Base-by-base conservation (phyloP, 352 stramenopile species). In the Phytophthora pini region DNA sequence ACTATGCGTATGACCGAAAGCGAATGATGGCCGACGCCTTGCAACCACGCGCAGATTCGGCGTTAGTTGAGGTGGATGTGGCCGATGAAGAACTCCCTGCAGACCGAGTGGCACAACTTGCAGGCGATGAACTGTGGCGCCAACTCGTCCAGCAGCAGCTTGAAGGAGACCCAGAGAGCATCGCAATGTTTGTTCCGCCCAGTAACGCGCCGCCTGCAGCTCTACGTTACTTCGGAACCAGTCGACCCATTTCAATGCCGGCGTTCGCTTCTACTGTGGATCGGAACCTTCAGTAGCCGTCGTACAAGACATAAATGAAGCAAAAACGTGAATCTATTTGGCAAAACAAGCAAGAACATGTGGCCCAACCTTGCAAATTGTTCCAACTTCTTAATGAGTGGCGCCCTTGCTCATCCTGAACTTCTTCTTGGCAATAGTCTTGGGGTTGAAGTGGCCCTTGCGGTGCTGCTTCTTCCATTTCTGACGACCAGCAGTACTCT, bases 371-470 rank as follows among this genome's bases (percentile, higher is more conserved):
- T 63, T 38, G 29, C 29, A 43, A 57, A 40, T 41, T 45, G 45
- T 48, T 59, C 31, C 60, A 60, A 29, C 57, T 50, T 41, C 56
- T 73, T 92, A 94, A 61, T 88, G 76, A 17, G 62, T 66, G 22
- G 81, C 76, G 43, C 86, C 84, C 65, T 87, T 87, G 68, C 71
- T 85, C 55, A 72, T 70, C 81, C 88, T 94, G 70, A 58, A 89
- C 57, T 88, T 88, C 68, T 90, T 91, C 86, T 96, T 96, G 67
- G 85, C 79, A 49, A 93, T 92, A 63, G 84, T 94, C 66, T 96
- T 95, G 27, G 87, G 87, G 81, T 96, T 96, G 61, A 94, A 99
- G 57, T 97, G 91, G 41, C 97, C 97, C 68, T 90, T 92, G 54
- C 87, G 84, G 64, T 94, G 88, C 64, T 81, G 69, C 69, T 88